phyloP scores from a whole-genome alignment of 805 yeast genomes.

The Pichia pseudocactophila region DNA sequence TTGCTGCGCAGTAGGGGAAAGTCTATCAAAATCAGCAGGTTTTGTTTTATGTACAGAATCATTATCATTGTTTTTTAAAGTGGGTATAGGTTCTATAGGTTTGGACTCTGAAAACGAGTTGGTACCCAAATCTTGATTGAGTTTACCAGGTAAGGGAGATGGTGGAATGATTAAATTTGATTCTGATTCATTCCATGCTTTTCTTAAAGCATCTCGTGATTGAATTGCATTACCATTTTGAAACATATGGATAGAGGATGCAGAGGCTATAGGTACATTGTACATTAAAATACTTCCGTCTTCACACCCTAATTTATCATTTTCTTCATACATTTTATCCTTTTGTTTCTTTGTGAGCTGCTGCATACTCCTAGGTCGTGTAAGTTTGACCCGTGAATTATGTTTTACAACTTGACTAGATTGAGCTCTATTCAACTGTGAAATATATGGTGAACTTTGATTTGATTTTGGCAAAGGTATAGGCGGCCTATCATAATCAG shows the following conservation, averaged over 20 bases:
- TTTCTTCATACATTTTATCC: conserved; percentile 24
- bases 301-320: conserved; percentile 23
- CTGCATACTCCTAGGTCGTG: conserved; percentile 9
- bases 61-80: neutral
- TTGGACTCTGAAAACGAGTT: neutral
- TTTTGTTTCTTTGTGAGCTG: conserved; percentile 20
- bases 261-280: conserved; percentile 44
- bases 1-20: conserved; percentile 32
- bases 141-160: conserved; percentile 40
- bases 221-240: conserved; percentile 12
- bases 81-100: neutral
- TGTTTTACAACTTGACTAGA: neutral
- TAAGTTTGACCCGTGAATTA: conserved; percentile 1
- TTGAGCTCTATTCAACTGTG: neutral
- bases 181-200: conserved; percentile 19
- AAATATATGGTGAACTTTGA: conserved; percentile 3
- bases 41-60: conserved; percentile 19
- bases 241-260: conserved; percentile 26
- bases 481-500: neutral
- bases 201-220: conserved; percentile 18
- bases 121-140: conserved; percentile 1
- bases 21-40: conserved; percentile 20
- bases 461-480: conserved; percentile 1
- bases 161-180: conserved; percentile 31
- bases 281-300: conserved; percentile 35